Evolutionary conservation across 768 basidiomycete genomes (phyloP).

Genomic region (Podaxis pistillaris): DNA sequence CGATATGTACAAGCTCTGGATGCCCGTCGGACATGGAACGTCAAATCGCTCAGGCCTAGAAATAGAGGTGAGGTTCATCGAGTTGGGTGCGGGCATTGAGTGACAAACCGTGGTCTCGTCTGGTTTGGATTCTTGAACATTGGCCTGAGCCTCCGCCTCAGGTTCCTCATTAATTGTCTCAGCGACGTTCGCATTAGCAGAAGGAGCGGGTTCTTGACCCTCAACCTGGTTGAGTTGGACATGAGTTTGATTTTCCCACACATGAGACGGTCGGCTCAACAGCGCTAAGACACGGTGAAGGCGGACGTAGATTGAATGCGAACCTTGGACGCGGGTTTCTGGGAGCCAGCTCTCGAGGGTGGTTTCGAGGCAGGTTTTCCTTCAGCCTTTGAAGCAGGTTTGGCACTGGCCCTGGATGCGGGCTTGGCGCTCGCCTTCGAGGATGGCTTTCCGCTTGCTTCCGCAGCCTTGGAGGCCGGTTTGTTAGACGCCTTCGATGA

Average conservation of each 20-base stretch:
- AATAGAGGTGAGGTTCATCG: not conserved
- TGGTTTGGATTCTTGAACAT: slow-evolving; percentile 20
- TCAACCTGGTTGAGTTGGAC: slow-evolving; percentile 31
- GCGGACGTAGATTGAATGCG: slow-evolving; percentile 16
- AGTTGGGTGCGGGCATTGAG: not conserved
- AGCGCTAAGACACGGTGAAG: slow-evolving; percentile 9
- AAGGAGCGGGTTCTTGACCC: slow-evolving; percentile 35
- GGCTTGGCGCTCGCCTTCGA: slow-evolving; percentile 36
- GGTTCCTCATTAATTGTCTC: slow-evolving; percentile 60
- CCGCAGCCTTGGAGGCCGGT: slow-evolving; percentile 37
- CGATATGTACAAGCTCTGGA: not conserved
- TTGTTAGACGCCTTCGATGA: slow-evolving; percentile 43
- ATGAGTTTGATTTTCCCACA: slow-evolving; percentile 18
- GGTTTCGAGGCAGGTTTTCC: slow-evolving; percentile 53
- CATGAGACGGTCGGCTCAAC: slow-evolving; percentile 1
- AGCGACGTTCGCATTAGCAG: slow-evolving; percentile 30
- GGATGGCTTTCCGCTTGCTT: slow-evolving; percentile 22
- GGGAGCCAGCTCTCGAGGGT: slow-evolving; percentile 55
- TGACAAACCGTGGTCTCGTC: slow-evolving; percentile 14
- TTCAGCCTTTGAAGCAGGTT: slow-evolving; percentile 41
- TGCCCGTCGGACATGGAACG: slow-evolving; percentile 3
- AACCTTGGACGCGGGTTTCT: slow-evolving; percentile 67
- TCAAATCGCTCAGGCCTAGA: slow-evolving; percentile 7
- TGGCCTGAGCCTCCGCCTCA: slow-evolving; percentile 40
- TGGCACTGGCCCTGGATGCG: slow-evolving; percentile 35